Evolutionary conservation across 169 alveolate genomes (phyloP).

Genomic region (Plasmodium sp.): DNA sequence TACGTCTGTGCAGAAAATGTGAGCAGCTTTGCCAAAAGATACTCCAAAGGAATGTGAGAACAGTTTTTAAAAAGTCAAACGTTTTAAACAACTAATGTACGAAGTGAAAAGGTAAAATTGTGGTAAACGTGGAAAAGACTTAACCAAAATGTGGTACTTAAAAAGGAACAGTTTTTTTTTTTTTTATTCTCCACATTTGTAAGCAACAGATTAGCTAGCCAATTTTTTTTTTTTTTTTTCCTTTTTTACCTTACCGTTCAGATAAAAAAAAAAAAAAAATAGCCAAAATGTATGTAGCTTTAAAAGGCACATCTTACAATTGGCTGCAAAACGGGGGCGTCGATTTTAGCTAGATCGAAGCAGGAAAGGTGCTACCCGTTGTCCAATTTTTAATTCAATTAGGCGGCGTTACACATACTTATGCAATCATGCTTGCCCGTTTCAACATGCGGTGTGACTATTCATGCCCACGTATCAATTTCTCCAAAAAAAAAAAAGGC

Average conservation of each 20-base stretch:
- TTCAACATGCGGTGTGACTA: not conserved
- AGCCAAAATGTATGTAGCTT: not conserved
- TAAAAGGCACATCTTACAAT: not conserved
- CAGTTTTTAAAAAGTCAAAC: slow-evolving; percentile 7
- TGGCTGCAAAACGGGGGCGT: not conserved
- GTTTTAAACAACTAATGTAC: not conserved
- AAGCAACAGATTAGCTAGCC: not conserved
- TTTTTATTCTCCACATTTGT: not conserved
- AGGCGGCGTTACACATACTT: not conserved
- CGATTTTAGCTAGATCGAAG: slow-evolving; percentile 33
- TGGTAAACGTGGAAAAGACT: not conserved
- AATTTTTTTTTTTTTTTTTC: not conserved
- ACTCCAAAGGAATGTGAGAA: not conserved
- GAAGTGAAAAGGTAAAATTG: not conserved
- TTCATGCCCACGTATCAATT: not conserved
- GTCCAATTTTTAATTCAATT: not conserved
- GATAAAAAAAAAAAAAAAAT: not conserved
- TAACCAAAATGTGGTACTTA: not conserved
- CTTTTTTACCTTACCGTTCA: not conserved
- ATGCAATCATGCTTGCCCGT: not conserved
- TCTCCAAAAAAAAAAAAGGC: not conserved
- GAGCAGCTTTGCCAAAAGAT: not conserved
- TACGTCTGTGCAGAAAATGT: not conserved
- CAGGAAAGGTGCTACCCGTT: not conserved
- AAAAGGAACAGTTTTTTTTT: not conserved